These are phyloP conservation scores for Xerocomus spinulosus DNA, from an alignment of 768 basidiomycete species.

Conservation along the genomic window DNA sequence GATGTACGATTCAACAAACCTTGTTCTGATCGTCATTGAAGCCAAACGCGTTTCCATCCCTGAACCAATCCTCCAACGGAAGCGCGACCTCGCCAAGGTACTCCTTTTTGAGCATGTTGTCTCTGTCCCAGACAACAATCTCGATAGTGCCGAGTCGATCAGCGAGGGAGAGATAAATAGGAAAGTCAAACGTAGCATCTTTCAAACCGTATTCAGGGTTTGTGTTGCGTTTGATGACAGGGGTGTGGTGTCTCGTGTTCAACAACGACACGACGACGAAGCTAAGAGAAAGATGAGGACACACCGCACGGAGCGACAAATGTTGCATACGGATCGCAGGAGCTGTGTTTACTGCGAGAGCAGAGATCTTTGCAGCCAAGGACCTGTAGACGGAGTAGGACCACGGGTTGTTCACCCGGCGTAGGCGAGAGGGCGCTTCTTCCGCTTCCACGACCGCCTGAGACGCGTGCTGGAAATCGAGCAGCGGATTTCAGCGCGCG, in stretches of 20 bases:
- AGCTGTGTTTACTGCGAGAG: constrained; percentile 63
- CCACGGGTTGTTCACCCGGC: constrained; percentile 62
- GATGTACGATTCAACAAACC: constrained; percentile 40
- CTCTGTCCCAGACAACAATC: constrained; percentile 91
- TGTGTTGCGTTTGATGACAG: constrained; percentile 66
- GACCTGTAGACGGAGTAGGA: constrained; percentile 64
- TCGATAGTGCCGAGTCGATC: constrained; percentile 74
- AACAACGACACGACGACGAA: constrained; percentile 67
- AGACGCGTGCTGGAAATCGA: constrained; percentile 46
- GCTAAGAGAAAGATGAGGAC: constrained; percentile 18
- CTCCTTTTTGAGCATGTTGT: constrained; percentile 76
- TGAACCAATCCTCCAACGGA: constrained; percentile 80
- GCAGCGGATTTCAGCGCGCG: constrained; percentile 60
- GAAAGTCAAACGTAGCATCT: constrained; percentile 87
- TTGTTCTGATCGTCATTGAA: constrained; percentile 66
- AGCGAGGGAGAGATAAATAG: constrained; percentile 72
- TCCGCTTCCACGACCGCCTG: constrained; percentile 37
- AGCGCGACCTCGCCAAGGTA: constrained; percentile 88
- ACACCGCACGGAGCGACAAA: background rate
- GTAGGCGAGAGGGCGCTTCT: constrained; percentile 38
- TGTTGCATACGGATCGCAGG: constrained; percentile 70
- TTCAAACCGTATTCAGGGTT: constrained; percentile 63
- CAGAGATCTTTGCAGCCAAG: constrained; percentile 57
- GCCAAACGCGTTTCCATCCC: constrained; percentile 35
- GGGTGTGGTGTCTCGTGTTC: constrained; percentile 60